Conservation (phyloP, 345 rosid genomes). For the Streptanthus diversifolius region DNA sequence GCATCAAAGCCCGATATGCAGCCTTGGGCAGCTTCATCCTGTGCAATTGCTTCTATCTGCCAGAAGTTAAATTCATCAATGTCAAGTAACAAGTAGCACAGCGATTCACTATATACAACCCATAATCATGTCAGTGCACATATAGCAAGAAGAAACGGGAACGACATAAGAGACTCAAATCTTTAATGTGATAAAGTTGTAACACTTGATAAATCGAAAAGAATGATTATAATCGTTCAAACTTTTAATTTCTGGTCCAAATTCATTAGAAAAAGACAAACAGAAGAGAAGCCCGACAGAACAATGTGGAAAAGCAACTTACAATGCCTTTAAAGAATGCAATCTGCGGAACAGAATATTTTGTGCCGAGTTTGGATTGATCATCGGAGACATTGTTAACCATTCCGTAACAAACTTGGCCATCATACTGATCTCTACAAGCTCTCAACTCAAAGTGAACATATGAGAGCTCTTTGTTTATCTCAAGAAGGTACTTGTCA, state of each 20-base stretch:
- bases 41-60: conserved; percentile 77
- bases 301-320: conserved; percentile 28
- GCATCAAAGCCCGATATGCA: conserved; percentile 62
- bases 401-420: conserved; percentile 70
- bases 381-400: conserved; percentile 81
- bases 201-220: neutral
- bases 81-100: neutral
- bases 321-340: conserved; percentile 79
- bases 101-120: neutral
- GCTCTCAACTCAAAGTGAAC: conserved; percentile 77
- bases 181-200: neutral
- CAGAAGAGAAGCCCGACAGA: neutral
- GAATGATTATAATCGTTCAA: neutral
- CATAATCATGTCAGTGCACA: neutral
- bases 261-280: neutral
- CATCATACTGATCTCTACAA: conserved; percentile 75
- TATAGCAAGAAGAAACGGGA: neutral
- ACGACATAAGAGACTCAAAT: neutral
- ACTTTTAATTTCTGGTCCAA: neutral
- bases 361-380: conserved; percentile 86
- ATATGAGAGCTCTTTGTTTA: conserved; percentile 76
- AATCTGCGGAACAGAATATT: conserved; percentile 78
- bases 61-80: conserved; percentile 13
- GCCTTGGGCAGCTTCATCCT: conserved; percentile 65
- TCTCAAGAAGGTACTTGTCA: conserved; percentile 66